Conservation (phyloP, 1,139 yeast genomes). For the Nakaseomyces kungkrabaensis region DNA sequence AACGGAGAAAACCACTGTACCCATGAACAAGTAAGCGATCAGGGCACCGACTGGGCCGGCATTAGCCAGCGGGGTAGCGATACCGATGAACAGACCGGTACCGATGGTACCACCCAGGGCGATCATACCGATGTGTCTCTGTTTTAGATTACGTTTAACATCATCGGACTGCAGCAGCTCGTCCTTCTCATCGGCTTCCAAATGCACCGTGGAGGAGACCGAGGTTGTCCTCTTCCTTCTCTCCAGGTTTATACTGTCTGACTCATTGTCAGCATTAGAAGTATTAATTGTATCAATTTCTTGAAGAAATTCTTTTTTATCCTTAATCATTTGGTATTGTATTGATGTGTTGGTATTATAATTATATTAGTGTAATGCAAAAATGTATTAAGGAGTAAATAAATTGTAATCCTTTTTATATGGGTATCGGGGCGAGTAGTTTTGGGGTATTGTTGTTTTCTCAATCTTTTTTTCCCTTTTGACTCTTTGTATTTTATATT, state of each 20-base stretch:
- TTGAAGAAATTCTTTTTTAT: not conserved
- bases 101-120: slow-evolving; percentile 65
- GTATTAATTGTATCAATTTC: not conserved
- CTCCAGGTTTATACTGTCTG: not conserved
- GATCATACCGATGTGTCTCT: slow-evolving; percentile 55
- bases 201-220: not conserved
- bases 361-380: not conserved
- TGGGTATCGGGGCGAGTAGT: too few relatives aligned
- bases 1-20: slow-evolving; percentile 52
- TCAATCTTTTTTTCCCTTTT: too few relatives aligned
- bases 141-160: slow-evolving; percentile 42
- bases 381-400: too few relatives aligned
- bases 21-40: slow-evolving; percentile 57
- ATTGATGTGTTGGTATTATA: not conserved
- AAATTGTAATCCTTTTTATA: too few relatives aligned
- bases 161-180: slow-evolving; percentile 19
- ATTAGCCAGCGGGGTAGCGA: slow-evolving; percentile 41
- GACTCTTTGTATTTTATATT: too few relatives aligned
- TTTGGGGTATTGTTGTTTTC: too few relatives aligned
- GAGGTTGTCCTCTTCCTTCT: not conserved
- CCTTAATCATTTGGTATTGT: not conserved
- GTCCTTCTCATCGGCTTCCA: slow-evolving; percentile 3
- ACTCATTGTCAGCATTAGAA: not conserved
- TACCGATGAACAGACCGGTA: slow-evolving; percentile 52
- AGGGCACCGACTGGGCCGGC: slow-evolving; percentile 72